phyloP scores from a whole-genome alignment of 768 basidiomycete species.

The Tricholoma saponaceum region DNA sequence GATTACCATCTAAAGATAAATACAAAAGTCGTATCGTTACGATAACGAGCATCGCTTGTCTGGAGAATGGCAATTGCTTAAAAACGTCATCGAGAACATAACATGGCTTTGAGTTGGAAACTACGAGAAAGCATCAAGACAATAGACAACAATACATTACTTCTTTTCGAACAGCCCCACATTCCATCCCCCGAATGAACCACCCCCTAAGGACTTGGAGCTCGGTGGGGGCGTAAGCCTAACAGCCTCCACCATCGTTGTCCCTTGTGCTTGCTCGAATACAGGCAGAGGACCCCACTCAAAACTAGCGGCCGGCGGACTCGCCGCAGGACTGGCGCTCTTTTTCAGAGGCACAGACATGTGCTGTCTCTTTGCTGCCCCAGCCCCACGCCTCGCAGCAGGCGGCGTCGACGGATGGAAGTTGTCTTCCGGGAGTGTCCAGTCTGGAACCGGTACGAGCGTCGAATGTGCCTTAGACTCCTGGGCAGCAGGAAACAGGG shows the following conservation, averaged over 20 bases:
- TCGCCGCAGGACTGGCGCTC: conserved; percentile 24
- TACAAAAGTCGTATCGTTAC: too few species aligned
- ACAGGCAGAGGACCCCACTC: conserved; percentile 62
- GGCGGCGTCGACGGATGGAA: conserved; percentile 34
- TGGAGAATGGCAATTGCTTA: neutral
- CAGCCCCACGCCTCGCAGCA: conserved; percentile 29
- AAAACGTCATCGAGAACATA: neutral
- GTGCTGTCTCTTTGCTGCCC: conserved; percentile 33
- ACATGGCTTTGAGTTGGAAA: neutral
- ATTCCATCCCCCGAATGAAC: neutral
- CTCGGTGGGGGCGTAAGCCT: conserved; percentile 9
- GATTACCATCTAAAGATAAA: too few species aligned
- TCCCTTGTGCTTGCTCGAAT: conserved; percentile 25
- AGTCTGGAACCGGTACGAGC: conserved; percentile 13
- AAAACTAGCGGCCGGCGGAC: conserved; percentile 35
- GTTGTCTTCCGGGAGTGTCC: conserved; percentile 36
- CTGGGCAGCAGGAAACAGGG: conserved; percentile 22
- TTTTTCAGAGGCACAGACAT: conserved; percentile 35
- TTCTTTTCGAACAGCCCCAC: neutral
- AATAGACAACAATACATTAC: neutral
- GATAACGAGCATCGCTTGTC: neutral
- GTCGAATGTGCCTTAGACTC: conserved; percentile 8
- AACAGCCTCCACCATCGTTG: conserved; percentile 18
- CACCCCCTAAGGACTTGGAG: neutral
- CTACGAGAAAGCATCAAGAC: neutral